These are phyloP conservation scores for Pterocarpus santalinus DNA, from an alignment of 306 rosid species.

Conservation along the genomic window DNA sequence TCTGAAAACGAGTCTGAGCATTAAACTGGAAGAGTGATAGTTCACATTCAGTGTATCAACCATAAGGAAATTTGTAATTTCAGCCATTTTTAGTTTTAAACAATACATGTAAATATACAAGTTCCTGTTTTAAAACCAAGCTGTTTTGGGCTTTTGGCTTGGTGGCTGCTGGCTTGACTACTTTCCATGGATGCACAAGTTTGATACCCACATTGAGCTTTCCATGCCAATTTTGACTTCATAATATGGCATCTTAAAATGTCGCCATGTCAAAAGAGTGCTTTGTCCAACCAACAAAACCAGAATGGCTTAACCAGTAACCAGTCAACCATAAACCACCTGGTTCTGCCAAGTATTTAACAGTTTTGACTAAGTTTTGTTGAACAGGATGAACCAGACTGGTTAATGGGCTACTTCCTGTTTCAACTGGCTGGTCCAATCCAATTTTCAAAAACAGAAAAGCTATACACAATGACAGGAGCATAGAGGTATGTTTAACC, in stretches of 20 bases:
- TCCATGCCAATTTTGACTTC: not conserved
- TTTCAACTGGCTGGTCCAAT: not conserved
- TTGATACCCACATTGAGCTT: not conserved
- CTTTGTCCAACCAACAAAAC: constrained; percentile 12
- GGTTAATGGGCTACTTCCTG: not conserved
- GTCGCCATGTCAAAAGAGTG: not conserved
- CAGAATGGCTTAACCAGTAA: not conserved
- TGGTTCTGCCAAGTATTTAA: not conserved
- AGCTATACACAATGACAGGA: not conserved
- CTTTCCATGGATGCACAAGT: not conserved
- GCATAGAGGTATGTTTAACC: not conserved
- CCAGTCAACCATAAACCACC: not conserved
- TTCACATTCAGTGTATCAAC: not conserved
- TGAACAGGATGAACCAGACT: not conserved
- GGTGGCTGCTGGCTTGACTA: not conserved
- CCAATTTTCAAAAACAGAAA: not conserved
- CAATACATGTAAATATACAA: not conserved
- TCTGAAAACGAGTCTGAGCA: not conserved
- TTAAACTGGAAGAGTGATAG: not conserved
- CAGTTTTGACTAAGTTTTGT: constrained; percentile 1
- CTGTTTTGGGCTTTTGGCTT: not conserved
- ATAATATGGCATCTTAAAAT: not conserved
- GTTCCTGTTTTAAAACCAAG: not conserved
- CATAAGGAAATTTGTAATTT: not conserved
- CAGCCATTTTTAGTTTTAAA: not conserved